A percentile compares a stretch with the other conserved stretches of the same genome.
Evolutionary conservation across 2,329 filamentous ascomycete species (phyloP).

Genomic region (Sclerotinia trifoliorum): DNA sequence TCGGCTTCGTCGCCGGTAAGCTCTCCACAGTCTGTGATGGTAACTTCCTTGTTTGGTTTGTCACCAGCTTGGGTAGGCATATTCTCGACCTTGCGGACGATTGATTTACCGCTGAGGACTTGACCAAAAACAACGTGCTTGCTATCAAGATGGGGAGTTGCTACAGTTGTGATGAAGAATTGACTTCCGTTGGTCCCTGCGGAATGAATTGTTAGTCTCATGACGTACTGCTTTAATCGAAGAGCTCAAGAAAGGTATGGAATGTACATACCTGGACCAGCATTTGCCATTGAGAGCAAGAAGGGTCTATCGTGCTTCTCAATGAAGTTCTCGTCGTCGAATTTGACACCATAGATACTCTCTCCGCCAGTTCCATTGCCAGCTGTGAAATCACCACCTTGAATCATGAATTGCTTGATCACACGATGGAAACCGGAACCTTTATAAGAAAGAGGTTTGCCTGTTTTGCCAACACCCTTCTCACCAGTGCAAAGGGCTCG

Average conservation of each 20-base stretch:
- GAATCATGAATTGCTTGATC: constrained; percentile 99
- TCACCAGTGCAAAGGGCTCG: constrained; percentile 91
- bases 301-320: constrained; percentile 91
- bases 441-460: constrained; percentile 91
- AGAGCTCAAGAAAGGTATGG: neutral
- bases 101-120: constrained; percentile 86
- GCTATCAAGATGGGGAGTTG: constrained; percentile 84
- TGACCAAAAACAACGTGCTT: constrained; percentile 98
- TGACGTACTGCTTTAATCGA: neutral
- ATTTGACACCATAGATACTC: constrained; percentile 96
- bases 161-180: constrained; percentile 96
- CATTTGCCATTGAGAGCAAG: constrained; percentile 96
- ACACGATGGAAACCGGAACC: constrained; percentile 91
- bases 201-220: constrained; percentile 21
- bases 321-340: constrained; percentile 94
- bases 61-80: constrained; percentile 70
- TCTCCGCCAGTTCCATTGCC: constrained; percentile 95
- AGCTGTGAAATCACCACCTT: constrained; percentile 94
- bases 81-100: constrained; percentile 89
- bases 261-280: constrained; percentile 71
- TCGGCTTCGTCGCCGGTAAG: constrained; percentile 70
- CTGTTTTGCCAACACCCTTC: constrained; percentile 78
- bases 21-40: constrained; percentile 83
- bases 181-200: constrained; percentile 91
- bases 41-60: constrained; percentile 71